Conservation (phyloP, 1,284 basidiomycete species). For the Ustilago lituana region DNA sequence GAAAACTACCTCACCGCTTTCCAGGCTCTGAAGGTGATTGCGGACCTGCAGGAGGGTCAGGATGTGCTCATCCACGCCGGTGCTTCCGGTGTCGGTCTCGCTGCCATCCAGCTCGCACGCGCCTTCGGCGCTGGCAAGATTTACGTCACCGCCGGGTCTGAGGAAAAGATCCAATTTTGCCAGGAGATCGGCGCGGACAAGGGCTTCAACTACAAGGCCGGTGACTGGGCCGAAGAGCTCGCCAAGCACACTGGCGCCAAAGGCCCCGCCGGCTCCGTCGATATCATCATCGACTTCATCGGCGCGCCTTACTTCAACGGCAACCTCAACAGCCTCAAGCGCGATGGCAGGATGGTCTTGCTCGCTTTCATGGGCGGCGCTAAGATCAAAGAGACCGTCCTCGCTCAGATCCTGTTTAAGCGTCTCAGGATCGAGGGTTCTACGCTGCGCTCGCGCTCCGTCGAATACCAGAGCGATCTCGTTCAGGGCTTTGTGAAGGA, state of each 20-base stretch:
- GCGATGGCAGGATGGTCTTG: constrained; percentile 82
- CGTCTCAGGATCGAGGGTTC: constrained; percentile 88
- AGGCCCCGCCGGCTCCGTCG: constrained; percentile 70
- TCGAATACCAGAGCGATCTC: constrained; percentile 82
- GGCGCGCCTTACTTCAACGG: constrained; percentile 83
- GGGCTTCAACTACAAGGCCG: constrained; percentile 84
- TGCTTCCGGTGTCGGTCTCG: constrained; percentile 79
- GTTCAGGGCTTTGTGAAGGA: constrained; percentile 73
- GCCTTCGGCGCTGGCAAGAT: constrained; percentile 72
- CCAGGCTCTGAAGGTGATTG: constrained; percentile 57
- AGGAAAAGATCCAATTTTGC: constrained; percentile 84
- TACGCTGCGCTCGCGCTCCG: constrained; percentile 81
- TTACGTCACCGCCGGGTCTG: constrained; percentile 78
- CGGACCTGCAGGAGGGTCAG: constrained; percentile 73
- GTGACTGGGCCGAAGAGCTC: constrained; percentile 78
- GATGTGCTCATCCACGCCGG: constrained; percentile 85
- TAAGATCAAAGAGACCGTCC: constrained; percentile 74
- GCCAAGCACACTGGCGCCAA: constrained; percentile 47
- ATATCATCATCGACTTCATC: constrained; percentile 89
- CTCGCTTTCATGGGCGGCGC: constrained; percentile 78
- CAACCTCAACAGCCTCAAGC: constrained; percentile 80
- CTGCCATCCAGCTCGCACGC: constrained; percentile 88
- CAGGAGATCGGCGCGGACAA: constrained; percentile 74
- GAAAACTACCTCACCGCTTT: constrained; percentile 64
- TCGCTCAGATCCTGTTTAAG: constrained; percentile 81